These are phyloP conservation scores for Buxus sempervirens DNA, from an alignment of 164 flowering plant species.

Conservation along the genomic window DNA sequence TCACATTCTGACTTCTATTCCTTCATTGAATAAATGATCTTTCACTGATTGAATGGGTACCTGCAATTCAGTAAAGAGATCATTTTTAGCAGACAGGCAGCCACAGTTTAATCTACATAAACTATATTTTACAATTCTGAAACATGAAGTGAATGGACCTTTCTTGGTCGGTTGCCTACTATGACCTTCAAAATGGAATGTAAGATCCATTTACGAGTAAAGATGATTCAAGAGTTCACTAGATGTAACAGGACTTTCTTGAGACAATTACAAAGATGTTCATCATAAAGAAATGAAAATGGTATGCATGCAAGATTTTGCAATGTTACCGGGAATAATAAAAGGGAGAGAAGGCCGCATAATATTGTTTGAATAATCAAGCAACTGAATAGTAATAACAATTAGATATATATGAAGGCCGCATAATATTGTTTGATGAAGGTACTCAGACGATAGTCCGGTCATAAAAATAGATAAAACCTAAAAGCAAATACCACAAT, in stretches of 20 bases:
- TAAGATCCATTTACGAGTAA: too few species aligned
- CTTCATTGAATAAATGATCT: slow-evolving; percentile 65
- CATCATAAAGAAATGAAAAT: background rate
- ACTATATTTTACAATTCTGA: too few species aligned
- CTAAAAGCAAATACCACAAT: too few species aligned
- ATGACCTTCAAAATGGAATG: too few species aligned
- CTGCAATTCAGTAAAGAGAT: slow-evolving; percentile 36
- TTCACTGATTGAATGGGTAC: slow-evolving; percentile 81
- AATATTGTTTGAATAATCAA: too few species aligned
- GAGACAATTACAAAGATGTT: background rate
- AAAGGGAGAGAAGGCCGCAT: too few species aligned
- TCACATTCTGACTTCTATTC: slow-evolving; percentile 73
- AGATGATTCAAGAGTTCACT: too few species aligned
- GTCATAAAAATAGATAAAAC: too few species aligned
- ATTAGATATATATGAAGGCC: background rate
- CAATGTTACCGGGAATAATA: too few species aligned
- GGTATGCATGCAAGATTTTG: background rate
- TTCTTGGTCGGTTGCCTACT: too few species aligned
- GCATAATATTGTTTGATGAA: background rate
- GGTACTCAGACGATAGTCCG: background rate
- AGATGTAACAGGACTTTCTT: too few species aligned
- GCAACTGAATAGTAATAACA: background rate
- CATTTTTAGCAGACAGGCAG: background rate
- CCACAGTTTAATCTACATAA: background rate
- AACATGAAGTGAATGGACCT: background rate